Base-by-base conservation (phyloP, 148 eudicot genomes). In the Cornus suecica region DNA sequence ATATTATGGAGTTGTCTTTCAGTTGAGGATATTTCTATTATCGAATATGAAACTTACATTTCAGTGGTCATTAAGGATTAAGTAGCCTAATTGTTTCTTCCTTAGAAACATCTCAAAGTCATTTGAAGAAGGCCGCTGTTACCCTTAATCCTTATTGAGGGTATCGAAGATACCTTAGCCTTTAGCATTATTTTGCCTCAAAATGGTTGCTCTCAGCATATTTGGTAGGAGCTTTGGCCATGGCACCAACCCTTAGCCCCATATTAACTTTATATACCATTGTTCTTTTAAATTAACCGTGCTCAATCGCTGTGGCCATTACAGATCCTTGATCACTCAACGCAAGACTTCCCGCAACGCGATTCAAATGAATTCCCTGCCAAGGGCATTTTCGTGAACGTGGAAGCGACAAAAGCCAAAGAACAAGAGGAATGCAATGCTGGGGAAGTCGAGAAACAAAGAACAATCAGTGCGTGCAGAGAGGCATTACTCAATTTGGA, bases 401-500 rank as follows among this genome's bases (percentile, higher is more conserved):
- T 31, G 70, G 67, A 66, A 72, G 11, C 37, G 2, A 27, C 5
- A 24, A 30, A 66, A 22, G 22, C 20, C 23, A 60, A 28, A 52
- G 69, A 65, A 28, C 66, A 78, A 11, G 65, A 60, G 48, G 77
- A 45, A 48, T 72, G 56, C 45, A 63, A 61, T 52, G 32, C 29
- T 9, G 73, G 28, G 58, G 42, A 20, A 64, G 66, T 13, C 31
- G 84, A 71, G 48, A 73, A 54, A 29, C 72, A 65, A 10, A 71
- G 73, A 23, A 66, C 64, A 41, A 70, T 79, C 64, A 67, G 28
- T 23, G 61, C 81, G 18, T 84, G 84, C 68, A 75, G 80, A 74
- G 86, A 87, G 69, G 84, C 84, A 27, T 71, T 87, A 63, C 60
- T 64, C 63, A 68, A 74, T 71, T 74, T 87, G 86, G 88, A 87